phyloP scores from a whole-genome alignment of 768 basidiomycete species.

The Nevesoporus exiguus region DNA sequence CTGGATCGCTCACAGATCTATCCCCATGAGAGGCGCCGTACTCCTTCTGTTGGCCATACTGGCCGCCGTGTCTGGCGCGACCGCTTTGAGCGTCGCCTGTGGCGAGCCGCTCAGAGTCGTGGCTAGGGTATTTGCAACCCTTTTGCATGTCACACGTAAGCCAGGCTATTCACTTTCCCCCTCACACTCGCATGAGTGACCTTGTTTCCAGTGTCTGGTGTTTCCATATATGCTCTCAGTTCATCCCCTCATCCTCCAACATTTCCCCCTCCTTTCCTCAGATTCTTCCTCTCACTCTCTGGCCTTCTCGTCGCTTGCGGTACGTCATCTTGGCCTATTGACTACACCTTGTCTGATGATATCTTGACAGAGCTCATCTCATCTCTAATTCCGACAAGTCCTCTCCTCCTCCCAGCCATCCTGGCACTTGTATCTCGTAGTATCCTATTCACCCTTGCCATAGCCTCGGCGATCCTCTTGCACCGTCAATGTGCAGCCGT shows the following conservation, averaged over 20 bases:
- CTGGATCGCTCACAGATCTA: conserved; percentile 7
- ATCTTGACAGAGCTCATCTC: conserved; percentile 22
- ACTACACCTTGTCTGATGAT: neutral
- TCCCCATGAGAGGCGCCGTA: conserved; percentile 2
- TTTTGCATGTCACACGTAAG: conserved; percentile 27
- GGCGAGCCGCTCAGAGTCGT: conserved; percentile 14
- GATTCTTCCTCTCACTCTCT: conserved; percentile 16
- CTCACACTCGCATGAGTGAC: neutral
- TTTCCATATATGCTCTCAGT: conserved; percentile 25
- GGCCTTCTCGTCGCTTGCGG: conserved; percentile 26
- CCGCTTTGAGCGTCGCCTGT: conserved; percentile 17
- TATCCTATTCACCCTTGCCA: conserved; percentile 18
- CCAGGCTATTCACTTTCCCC: neutral
- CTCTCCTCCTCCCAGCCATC: conserved; percentile 22
- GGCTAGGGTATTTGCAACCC: conserved; percentile 12
- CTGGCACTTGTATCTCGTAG: conserved; percentile 24
- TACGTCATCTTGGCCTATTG: conserved; percentile 10
- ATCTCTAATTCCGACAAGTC: conserved; percentile 23
- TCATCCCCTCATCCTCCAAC: conserved; percentile 1
- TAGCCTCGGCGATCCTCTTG: conserved; percentile 6
- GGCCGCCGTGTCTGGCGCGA: conserved; percentile 22
- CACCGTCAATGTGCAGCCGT: neutral
- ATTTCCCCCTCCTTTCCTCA: conserved; percentile 12
- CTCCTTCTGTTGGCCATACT: conserved; percentile 23
- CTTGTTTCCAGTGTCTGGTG: conserved; percentile 20